Evolutionary conservation across 495 filamentous ascomycete species (phyloP), one percentile per base, ranked within the genome.

Genomic region (Talaromyces ruber): DNA sequence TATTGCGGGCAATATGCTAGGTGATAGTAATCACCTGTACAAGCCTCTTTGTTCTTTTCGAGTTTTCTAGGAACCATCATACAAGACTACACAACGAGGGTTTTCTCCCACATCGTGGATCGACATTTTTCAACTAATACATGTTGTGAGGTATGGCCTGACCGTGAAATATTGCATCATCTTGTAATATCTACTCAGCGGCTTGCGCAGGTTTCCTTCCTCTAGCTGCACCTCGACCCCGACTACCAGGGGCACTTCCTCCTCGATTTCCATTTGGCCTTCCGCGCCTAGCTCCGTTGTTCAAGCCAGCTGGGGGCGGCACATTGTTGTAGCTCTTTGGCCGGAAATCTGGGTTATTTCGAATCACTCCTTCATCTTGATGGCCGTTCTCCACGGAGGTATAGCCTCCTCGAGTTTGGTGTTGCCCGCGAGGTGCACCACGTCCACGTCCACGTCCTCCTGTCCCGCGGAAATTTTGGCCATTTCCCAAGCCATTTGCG

Each of bases 251-350:
- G 25, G 18, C 14, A 45, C 32, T 47, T 32, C 61, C 29, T 24
- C 61, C 53, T 32, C 52, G 39, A 24, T 21, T 24, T n/a, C 61
- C 52, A 34, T 30, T 32, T 8, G 25, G 18, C 6, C 83, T 77
- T 25, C 84, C 75, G 16, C 86, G 76, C 53, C 86, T 77, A 58
- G 82, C 73, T n/a, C 85, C 73, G 24, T 74, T 72, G 64, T 92
- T 83, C 32, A 94, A 65, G 37, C 64, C 82, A 28, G 88, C 72
- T 0, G 93, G 93, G 5, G 94, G 94, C 4, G 94, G 92, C 8
- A 93, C 89, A 58, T 84, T 84, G 34, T 79, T 78, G 67, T 94
- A 96, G 60, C 73, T 78, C 65, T 84, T 80, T 26, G 83, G 82
- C 26, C 75, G 76, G 72, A 84, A 86, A 59, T 78, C 72, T 3